Conservation (phyloP, 2,329 filamentous ascomycete species). For the Colletotrichum plurivorum region DNA sequence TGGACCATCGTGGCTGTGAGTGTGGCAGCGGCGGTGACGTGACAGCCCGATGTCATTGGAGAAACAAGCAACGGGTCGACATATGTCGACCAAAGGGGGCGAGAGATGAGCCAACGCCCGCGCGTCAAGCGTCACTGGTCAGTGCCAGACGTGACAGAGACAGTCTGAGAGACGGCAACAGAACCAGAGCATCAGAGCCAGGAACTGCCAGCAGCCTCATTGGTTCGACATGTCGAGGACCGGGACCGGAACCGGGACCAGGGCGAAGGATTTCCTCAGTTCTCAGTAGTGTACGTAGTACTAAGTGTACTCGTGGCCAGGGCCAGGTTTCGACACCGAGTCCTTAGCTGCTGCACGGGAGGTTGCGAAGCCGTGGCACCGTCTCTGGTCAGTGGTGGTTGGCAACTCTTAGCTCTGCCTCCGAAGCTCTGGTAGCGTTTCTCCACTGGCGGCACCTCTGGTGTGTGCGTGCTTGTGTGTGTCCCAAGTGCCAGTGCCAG, state of each 20-base stretch:
- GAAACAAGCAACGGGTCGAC: slow-evolving; percentile 27
- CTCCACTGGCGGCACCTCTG: too few relatives aligned
- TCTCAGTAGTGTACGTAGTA: too few relatives aligned
- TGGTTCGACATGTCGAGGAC: neutral
- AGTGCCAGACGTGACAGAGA: neutral
- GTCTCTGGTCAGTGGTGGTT: neutral
- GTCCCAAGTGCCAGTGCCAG: neutral
- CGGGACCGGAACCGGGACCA: slow-evolving; percentile 7
- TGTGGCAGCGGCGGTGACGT: slow-evolving; percentile 20
- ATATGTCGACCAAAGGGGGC: slow-evolving; percentile 4
- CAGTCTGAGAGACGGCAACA: neutral
- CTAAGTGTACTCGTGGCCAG: too few relatives aligned
- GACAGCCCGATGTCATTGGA: slow-evolving; percentile 27
- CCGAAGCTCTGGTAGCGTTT: too few relatives aligned
- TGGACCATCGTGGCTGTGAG: neutral
- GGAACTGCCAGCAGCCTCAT: neutral
- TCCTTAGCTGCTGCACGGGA: slow-evolving; percentile 34
- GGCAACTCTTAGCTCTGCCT: neutral
- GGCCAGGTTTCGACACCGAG: slow-evolving; percentile 28
- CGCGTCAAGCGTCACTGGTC: neutral
- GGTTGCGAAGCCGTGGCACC: slow-evolving; percentile 33
- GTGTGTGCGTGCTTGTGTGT: slow-evolving; percentile 3
- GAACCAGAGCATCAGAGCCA: neutral
- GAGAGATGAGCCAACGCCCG: slow-evolving; percentile 7
- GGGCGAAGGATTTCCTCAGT: slow-evolving; percentile 3